Evolutionary conservation across 108 stramenopile genomes (phyloP), one percentile per base, ranked within the genome.

Genomic region (Aurantiochytrium sp.): DNA sequence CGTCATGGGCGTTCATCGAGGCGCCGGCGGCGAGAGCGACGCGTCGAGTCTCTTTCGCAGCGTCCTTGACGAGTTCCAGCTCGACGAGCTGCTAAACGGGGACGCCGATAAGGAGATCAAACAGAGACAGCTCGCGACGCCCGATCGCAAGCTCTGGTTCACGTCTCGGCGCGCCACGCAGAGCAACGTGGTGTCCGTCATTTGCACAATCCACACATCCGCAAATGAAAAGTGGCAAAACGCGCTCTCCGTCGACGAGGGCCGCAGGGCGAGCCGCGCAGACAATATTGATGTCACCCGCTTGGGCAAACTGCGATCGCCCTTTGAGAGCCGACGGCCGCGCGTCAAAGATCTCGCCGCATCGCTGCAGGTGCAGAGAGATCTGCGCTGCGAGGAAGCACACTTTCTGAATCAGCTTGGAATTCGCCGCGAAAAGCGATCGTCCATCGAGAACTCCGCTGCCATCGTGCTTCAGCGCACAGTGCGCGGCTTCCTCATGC

Each of bases 141-240:
- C 59, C 27, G 59, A 65, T 65, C 27, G 59, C 32, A 65, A 65
- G 27, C 34, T 65, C 1, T 65, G 59, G 59, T 81, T 81, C 73
- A 81, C 39, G 0, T 22, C 73, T 12, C 36, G 73, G 1, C 73
- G 73, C 27, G 12, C 42, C 2, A 81, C 73, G 42, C 73, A 81
- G 27, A 81, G 73, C 73, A 48, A 81, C 45, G 45, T 81, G 1
- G 45, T 81, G 10, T 81, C 73, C 30, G 73, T 81, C 42, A 48
- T 81, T 27, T 48, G 42, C n/a, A 81, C 73, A 4, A 48, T 81
- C 6, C 42, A n/a, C n/a, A 48, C 39, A 37, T 39, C 42, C 17
- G 45, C 45, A 6, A 48, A 81, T 42, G 73, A 37, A 41, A 81
- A 48, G 27, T 81, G 73, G 73, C 59, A 65, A 65, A 81, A 81